A percentile compares a stretch with the other conserved stretches of the same genome.
These are phyloP conservation scores for Gyrodon lividus DNA, from an alignment of 768 basidiomycete species.

Conservation along the genomic window DNA sequence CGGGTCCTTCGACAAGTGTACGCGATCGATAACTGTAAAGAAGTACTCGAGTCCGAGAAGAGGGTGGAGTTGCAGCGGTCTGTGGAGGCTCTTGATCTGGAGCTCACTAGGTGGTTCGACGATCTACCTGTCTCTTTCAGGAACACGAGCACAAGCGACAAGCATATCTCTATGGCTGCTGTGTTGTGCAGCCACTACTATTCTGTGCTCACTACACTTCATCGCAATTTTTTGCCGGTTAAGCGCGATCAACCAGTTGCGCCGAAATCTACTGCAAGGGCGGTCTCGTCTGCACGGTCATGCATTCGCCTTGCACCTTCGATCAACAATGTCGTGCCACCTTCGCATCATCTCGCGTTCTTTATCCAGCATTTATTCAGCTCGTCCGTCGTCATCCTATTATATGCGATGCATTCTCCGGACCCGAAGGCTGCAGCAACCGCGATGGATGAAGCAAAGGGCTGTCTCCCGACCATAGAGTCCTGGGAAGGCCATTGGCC, in stretches of 20 bases:
- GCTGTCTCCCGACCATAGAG: conserved; percentile 66
- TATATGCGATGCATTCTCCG: conserved; percentile 82
- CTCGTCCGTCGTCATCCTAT: conserved; percentile 79
- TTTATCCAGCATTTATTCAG: conserved; percentile 90
- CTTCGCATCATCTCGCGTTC: conserved; percentile 85
- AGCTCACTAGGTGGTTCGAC: conserved; percentile 82
- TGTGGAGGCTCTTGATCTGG: conserved; percentile 75
- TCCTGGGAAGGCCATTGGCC: conserved; percentile 88
- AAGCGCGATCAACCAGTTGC: conserved; percentile 67
- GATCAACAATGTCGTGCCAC: conserved; percentile 79
- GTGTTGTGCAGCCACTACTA: conserved; percentile 89
- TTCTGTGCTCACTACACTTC: conserved; percentile 81
- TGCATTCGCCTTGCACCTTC: conserved; percentile 85
- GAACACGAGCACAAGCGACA: conserved; percentile 66
- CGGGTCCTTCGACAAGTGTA: conserved; percentile 82
- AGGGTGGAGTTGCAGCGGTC: conserved; percentile 72
- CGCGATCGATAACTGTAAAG: conserved; percentile 74
- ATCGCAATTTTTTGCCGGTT: conserved; percentile 84
- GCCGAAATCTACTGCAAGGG: conserved; percentile 74
- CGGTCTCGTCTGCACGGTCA: conserved; percentile 79
- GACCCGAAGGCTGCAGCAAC: conserved; percentile 62
- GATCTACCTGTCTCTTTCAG: conserved; percentile 74
- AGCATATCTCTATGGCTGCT: conserved; percentile 83
- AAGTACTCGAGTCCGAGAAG: conserved; percentile 69
- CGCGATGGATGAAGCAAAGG: conserved; percentile 82